A percentile compares a stretch with the other conserved stretches of the same genome.
phyloP scores from a whole-genome alignment of 805 yeast genomes.

The Spathaspora gorwiae region DNA sequence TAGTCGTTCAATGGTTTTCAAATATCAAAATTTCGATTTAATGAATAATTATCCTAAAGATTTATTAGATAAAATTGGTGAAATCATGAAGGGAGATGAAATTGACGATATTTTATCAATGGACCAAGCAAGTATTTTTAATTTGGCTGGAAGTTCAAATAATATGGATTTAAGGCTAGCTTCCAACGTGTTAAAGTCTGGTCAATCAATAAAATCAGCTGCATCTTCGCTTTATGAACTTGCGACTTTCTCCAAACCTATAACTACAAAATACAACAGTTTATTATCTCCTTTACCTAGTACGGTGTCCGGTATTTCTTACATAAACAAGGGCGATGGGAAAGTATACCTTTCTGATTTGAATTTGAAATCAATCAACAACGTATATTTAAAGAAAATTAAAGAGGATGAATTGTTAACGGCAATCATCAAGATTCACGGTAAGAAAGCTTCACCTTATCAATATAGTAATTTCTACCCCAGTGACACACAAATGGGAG shows the following conservation, averaged over 20 bases:
- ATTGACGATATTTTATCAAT: background rate
- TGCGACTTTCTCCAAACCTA: constrained; percentile 24
- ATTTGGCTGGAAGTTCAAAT: background rate
- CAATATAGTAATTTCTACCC: background rate
- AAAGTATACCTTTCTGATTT: constrained; percentile 37
- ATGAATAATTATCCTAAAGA: constrained; percentile 35
- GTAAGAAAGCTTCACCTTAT: constrained; percentile 8
- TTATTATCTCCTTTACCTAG: constrained; percentile 34
- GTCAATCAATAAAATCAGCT: constrained; percentile 11
- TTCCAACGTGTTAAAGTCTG: constrained; percentile 4
- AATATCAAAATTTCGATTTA: constrained; percentile 36
- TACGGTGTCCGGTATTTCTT: constrained; percentile 23
- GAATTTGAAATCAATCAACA: constrained; percentile 35
- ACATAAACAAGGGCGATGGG: constrained; percentile 26
- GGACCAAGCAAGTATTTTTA: background rate
- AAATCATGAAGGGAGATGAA: constrained; percentile 13
- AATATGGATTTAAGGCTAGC: background rate
- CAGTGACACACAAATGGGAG: constrained; percentile 2
- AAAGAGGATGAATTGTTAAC: constrained; percentile 30
- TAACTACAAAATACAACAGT: constrained; percentile 30
- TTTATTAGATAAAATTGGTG: constrained; percentile 19
- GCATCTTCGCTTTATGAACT: constrained; percentile 24
- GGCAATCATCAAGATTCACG: constrained; percentile 23
- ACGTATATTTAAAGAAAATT: constrained; percentile 23
- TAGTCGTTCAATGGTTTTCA: constrained; percentile 27